Evolutionary conservation across 768 basidiomycete genomes (phyloP).

Genomic region (Paxillus involutus): DNA sequence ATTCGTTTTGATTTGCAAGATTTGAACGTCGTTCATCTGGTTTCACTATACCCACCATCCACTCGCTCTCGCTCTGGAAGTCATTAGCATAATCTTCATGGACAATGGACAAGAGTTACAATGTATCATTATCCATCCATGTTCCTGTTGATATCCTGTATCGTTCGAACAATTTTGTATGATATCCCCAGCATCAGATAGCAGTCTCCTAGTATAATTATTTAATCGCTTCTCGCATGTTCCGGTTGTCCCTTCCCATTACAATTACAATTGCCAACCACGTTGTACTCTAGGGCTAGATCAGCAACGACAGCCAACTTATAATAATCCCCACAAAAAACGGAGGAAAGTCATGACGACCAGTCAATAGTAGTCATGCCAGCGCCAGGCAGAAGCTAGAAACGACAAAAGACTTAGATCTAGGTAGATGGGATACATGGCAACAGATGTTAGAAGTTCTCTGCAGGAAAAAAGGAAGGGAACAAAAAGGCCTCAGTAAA

Average conservation of each 20-base stretch:
- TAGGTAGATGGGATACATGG: not conserved
- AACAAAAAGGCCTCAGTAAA: slow-evolving; percentile 7
- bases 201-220: not conserved
- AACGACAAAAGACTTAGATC: not conserved
- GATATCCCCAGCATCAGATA: too few relatives aligned
- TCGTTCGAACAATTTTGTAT: not conserved
- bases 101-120: not conserved
- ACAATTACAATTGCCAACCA: not conserved
- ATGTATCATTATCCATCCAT: not conserved
- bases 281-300: not conserved
- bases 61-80: not conserved
- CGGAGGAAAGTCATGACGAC: not conserved
- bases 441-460: slow-evolving; percentile 17
- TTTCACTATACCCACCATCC: not conserved
- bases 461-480: slow-evolving; percentile 4
- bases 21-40: not conserved
- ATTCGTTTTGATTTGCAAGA: not conserved
- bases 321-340: not conserved
- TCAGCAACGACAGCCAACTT: not conserved
- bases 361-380: not conserved
- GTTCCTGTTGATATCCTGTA: not conserved
- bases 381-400: too few relatives aligned
- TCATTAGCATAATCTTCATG: not conserved
- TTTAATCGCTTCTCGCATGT: not conserved
- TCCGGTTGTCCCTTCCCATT: not conserved